Conservation (phyloP, 805 yeast species). For the Nakazawaea ambrosiae region DNA sequence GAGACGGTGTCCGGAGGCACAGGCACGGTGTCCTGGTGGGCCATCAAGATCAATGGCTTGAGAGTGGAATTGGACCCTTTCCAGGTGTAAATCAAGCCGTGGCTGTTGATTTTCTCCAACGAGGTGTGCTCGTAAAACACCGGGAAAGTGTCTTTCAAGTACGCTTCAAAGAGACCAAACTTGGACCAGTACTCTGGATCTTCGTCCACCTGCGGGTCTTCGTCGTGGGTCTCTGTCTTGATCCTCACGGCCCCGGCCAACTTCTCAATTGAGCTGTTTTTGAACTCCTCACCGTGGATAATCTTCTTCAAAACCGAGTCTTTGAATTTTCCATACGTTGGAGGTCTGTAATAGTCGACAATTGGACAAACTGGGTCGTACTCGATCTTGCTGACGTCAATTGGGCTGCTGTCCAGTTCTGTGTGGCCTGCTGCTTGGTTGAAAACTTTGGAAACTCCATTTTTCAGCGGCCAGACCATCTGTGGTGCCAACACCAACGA, state of each 20-base stretch:
- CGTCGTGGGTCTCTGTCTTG: constrained; percentile 60
- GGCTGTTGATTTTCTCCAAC: constrained; percentile 33
- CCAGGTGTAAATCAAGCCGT: constrained; percentile 39
- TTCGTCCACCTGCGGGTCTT: constrained; percentile 36
- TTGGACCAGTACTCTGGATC: constrained; percentile 40
- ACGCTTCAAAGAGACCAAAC: constrained; percentile 28
- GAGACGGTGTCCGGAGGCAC: constrained; percentile 31
- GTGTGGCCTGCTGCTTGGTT: too few species aligned
- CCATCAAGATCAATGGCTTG: constrained; percentile 40
- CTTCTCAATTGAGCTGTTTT: constrained; percentile 33
- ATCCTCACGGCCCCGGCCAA: constrained; percentile 55
- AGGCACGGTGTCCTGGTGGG: constrained; percentile 49
- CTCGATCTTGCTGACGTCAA: neutral
- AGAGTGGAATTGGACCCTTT: constrained; percentile 29
- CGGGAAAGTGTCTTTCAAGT: constrained; percentile 34
- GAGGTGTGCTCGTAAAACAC: constrained; percentile 24
- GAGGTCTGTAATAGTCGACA: constrained; percentile 22
- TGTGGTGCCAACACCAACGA: too few species aligned
- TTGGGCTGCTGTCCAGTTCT: too few species aligned
- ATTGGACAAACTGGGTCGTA: constrained; percentile 9
- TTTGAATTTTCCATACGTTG: constrained; percentile 23
- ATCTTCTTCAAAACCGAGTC: constrained; percentile 26
- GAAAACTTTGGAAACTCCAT: too few species aligned
- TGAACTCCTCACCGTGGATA: constrained; percentile 28
- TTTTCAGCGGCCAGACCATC: too few species aligned